Evolutionary conservation across 2,329 filamentous ascomycete species (phyloP), one percentile per base, ranked within the genome.

Genomic region (Monosporascus cannonballus): DNA sequence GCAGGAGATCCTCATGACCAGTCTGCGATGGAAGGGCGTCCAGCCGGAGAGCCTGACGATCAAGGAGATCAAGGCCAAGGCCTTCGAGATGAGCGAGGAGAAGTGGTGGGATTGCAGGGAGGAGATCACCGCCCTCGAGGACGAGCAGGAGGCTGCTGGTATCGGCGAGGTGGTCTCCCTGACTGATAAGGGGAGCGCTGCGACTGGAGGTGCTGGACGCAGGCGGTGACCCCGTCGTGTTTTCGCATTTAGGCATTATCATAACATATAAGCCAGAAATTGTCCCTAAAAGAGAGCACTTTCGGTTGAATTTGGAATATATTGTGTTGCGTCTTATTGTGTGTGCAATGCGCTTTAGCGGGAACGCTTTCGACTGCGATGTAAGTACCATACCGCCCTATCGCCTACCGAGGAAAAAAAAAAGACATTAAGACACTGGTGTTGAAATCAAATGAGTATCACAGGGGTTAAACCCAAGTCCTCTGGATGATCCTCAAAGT

Each of bases 61-160:
- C 65, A 99, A 99, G 76, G 94, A 97, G 74, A 85, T 97, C 64
- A 91, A 96, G 69, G 87, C 92, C 64, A 85, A 84, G 67, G 94
- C 91, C 1, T 99, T 96, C 68, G 87, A 90, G 66, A 79, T 90
- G 58, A 92, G 92, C 41, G 94, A 99, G 71, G 89, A 92, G 73
- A 96, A 96, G 70, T 99, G 94, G 94, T 99, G 94, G 94, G 94
- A 96, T 76, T 91, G 87, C 67, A 82, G 94, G 62, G 94, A 99
- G 74, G 93, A 97, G 73, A 89, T 99, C 59, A 87, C 86, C 51
- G 87, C 84, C 6, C 71, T 97, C 65, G 94, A 99, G 72, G 93
- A 96, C 71, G 93, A 96, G 74, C 91, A 97, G 74, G 93, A 96
- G 71, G 92, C 89, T 48, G 90, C 91, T 36, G 92, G 94, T 9